Percentiles rank a stretch among this genome's conserved stretches.
Conservation (phyloP, 352 stramenopile species). For the Globisporangium nagaii region DNA sequence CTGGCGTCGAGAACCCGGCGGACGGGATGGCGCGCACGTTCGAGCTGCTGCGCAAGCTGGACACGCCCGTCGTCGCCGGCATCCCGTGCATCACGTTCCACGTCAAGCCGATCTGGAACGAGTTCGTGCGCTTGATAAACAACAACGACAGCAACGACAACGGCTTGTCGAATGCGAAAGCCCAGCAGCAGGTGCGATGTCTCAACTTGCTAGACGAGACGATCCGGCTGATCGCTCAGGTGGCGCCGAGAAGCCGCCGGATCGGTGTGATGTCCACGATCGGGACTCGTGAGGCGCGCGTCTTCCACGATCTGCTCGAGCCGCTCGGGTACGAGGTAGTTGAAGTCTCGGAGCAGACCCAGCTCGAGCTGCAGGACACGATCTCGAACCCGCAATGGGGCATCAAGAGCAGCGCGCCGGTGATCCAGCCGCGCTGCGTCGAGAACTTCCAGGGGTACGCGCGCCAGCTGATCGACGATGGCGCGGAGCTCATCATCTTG, state of each 20-base stretch:
- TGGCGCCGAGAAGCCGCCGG: constrained; percentile 15
- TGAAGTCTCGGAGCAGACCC: constrained; percentile 23
- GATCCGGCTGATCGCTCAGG: constrained; percentile 20
- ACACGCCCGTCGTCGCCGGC: constrained; percentile 28
- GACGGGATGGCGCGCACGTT: constrained; percentile 45
- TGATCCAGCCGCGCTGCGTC: constrained; percentile 26
- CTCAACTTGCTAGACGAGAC: constrained; percentile 47
- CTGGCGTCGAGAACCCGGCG: constrained; percentile 30
- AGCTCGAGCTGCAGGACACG: constrained; percentile 42
- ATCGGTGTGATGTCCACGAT: constrained; percentile 43
- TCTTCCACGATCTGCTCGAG: constrained; percentile 41
- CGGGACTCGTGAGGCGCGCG: constrained; percentile 26
- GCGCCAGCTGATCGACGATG: constrained; percentile 20
- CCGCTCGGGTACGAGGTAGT: constrained; percentile 31
- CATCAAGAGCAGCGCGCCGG: constrained; percentile 44
- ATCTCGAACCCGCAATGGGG: constrained; percentile 46
- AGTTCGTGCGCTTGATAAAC: constrained; percentile 19
- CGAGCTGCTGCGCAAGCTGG: constrained; percentile 25
- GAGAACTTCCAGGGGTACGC: constrained; percentile 39
- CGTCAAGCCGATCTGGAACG: constrained; percentile 33
- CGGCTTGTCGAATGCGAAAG: neutral
- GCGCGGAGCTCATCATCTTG: constrained; percentile 35
- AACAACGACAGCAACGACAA: neutral
- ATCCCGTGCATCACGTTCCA: constrained; percentile 58
- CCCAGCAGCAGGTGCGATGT: constrained; percentile 23